These are phyloP conservation scores for Echria macrotheca DNA, from an alignment of 495 filamentous ascomycete species.

Conservation along the genomic window DNA sequence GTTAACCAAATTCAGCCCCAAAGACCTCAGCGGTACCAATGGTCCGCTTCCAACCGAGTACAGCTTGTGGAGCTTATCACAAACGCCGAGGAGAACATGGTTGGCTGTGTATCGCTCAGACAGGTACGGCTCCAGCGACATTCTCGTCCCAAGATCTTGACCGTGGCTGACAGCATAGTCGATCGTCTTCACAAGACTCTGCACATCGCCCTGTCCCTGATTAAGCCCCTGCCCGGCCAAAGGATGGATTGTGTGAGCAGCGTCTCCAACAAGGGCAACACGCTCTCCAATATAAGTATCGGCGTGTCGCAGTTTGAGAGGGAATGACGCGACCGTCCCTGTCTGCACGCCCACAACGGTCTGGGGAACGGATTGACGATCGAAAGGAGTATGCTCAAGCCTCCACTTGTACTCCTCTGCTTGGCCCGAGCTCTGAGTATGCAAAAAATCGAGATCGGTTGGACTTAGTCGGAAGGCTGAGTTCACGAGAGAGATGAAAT, in stretches of 20 bases:
- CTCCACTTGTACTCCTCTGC: slow-evolving; percentile 78
- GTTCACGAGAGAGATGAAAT: slow-evolving; percentile 86
- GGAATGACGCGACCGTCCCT: slow-evolving; percentile 82
- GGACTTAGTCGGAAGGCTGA: slow-evolving; percentile 81
- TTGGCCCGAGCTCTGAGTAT: slow-evolving; percentile 55
- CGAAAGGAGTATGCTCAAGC: slow-evolving; percentile 56
- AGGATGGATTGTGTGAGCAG: slow-evolving; percentile 91
- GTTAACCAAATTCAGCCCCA: slow-evolving; percentile 75
- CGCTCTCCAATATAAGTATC: slow-evolving; percentile 86
- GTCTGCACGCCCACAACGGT: slow-evolving; percentile 63
- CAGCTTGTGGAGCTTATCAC: slow-evolving; percentile 90
- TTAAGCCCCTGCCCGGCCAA: slow-evolving; percentile 94
- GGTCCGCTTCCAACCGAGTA: slow-evolving; percentile 73
- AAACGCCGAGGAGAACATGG: slow-evolving; percentile 78
- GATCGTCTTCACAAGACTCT: slow-evolving; percentile 66
- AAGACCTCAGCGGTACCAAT: slow-evolving; percentile 66
- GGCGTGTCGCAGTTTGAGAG: slow-evolving; percentile 83
- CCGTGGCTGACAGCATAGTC: slow-evolving; percentile 70
- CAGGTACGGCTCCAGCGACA: slow-evolving; percentile 74
- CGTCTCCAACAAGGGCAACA: slow-evolving; percentile 85
- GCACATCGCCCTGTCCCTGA: slow-evolving; percentile 82
- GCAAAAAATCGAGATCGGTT: slow-evolving; percentile 78
- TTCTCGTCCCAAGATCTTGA: slow-evolving; percentile 69
- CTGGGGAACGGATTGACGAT: slow-evolving; percentile 41
- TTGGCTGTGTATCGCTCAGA: slow-evolving; percentile 75